phyloP scores from a whole-genome alignment of 2,329 filamentous ascomycete genomes.

The Septoria petroselini region DNA sequence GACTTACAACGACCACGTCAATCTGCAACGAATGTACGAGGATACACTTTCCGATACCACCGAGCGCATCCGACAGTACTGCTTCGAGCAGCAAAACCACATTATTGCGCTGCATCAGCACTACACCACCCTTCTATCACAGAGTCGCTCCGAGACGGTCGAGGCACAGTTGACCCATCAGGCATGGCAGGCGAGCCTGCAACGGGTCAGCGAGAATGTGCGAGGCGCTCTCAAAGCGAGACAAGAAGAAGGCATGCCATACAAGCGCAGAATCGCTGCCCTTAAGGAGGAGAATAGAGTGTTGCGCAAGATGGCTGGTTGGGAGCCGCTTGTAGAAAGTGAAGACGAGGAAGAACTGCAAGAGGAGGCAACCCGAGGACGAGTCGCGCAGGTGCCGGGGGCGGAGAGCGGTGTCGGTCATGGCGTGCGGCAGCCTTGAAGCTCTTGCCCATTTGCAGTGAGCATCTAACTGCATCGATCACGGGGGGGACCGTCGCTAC shows the following conservation, averaged over 20 bases:
- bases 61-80: constrained; percentile 35
- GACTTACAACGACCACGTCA: constrained; percentile 29
- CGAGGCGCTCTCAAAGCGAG: constrained; percentile 41
- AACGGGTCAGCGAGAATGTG: constrained; percentile 44
- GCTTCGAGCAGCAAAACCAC: constrained; percentile 44
- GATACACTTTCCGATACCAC: constrained; percentile 38
- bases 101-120: constrained; percentile 48
- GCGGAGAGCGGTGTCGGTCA: constrained; percentile 11
- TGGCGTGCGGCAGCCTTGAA: constrained; percentile 3
- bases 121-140: constrained; percentile 46
- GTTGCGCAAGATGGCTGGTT: constrained; percentile 46
- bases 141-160: constrained; percentile 45
- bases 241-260: constrained; percentile 39
- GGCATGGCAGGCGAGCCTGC: constrained; percentile 49
- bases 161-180: constrained; percentile 49
- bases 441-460: too few species aligned
- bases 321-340: constrained; percentile 42
- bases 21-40: constrained; percentile 41
- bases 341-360: constrained; percentile 41
- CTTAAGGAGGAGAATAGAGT: constrained; percentile 50
- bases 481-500: too few species aligned
- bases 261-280: constrained; percentile 41
- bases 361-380: constrained; percentile 13
- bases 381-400: constrained; percentile 4
- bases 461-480: too few species aligned